Conservation (phyloP, 176 grass and related monocot species). For the Olyra latifolia region DNA sequence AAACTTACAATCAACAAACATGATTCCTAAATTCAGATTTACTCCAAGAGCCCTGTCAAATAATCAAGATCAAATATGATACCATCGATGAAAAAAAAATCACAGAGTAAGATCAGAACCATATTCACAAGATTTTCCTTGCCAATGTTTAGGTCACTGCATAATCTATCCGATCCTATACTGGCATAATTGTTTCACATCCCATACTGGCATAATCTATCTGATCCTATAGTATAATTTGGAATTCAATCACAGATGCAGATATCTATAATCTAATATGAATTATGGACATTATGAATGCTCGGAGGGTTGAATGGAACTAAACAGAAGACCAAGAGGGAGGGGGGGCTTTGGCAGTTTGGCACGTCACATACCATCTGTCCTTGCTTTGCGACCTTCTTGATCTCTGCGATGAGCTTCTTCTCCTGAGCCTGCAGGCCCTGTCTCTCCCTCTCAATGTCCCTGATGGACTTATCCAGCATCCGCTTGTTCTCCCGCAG, state of each 20-base stretch:
- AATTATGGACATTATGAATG: background rate
- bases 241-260: background rate
- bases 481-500: constrained; percentile 89
- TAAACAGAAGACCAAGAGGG: background rate
- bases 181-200: background rate
- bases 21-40: background rate
- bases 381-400: constrained; percentile 76
- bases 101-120: background rate
- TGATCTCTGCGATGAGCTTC: constrained; percentile 75
- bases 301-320: background rate
- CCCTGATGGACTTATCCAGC: constrained; percentile 71
- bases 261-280: too few relatives aligned
- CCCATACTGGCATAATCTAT: background rate
- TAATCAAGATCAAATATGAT: background rate
- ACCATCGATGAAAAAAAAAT: background rate
- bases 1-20: background rate
- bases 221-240: background rate
- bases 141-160: background rate
- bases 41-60: background rate
- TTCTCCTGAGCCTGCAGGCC: constrained; percentile 70
- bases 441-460: constrained; percentile 84
- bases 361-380: constrained; percentile 59
- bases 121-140: background rate
- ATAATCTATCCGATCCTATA: background rate
- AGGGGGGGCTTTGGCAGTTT: background rate